A percentile compares a stretch with the other conserved stretches of the same genome.
Conservation (phyloP, 768 basidiomycete genomes). For the Termitomyces sp. region DNA sequence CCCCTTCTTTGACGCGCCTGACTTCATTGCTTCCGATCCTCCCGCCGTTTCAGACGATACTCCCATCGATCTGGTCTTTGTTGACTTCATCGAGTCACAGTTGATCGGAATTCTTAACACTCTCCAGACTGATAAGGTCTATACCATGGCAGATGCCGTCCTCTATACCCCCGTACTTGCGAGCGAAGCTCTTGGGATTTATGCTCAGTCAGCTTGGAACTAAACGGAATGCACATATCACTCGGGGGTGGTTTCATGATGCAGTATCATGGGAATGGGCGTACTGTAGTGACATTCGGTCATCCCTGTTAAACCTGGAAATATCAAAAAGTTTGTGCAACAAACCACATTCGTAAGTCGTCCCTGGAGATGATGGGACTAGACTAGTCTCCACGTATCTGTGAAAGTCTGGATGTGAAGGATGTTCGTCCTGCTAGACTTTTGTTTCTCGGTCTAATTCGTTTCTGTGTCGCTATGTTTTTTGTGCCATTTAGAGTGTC, state of each 20-base stretch:
- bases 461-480: too few relatives aligned
- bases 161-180: conserved; percentile 36
- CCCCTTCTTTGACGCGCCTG: conserved; percentile 47
- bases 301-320: not conserved
- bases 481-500: too few relatives aligned
- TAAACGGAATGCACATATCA: conserved; percentile 9
- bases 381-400: too few relatives aligned
- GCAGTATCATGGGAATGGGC: not conserved
- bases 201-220: conserved; percentile 49
- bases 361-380: too few relatives aligned
- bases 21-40: conserved; percentile 53
- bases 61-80: conserved; percentile 69
- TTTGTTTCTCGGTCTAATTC: too few relatives aligned
- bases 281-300: not conserved
- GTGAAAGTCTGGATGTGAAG: too few relatives aligned
- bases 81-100: conserved; percentile 58
- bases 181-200: conserved; percentile 47
- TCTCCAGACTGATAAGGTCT: conserved; percentile 47
- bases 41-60: conserved; percentile 46
- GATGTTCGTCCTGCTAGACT: too few relatives aligned
- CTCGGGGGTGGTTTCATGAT: not conserved
- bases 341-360: too few relatives aligned
- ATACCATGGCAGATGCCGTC: conserved; percentile 46
- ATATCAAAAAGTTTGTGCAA: too few relatives aligned
- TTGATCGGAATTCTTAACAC: conserved; percentile 52